A percentile compares a stretch with the other conserved stretches of the same genome.
These are phyloP conservation scores for Aspergillus aculeatinus DNA, from an alignment of 2,329 filamentous ascomycete species.

Conservation along the genomic window DNA sequence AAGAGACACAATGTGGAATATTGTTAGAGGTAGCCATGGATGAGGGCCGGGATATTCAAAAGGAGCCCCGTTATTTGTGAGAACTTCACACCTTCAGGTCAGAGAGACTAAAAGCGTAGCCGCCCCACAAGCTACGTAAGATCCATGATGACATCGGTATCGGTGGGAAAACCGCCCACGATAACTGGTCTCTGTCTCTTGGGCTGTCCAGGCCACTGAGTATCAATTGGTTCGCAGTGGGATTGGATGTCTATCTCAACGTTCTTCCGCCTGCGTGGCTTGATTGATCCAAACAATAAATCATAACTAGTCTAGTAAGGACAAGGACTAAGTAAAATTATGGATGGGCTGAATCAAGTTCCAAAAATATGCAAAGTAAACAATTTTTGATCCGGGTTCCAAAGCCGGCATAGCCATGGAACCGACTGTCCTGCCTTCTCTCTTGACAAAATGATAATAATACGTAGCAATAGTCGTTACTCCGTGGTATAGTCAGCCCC, in stretches of 20 bases:
- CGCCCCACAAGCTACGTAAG: not conserved
- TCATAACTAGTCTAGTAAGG: no score
- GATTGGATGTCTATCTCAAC: not conserved
- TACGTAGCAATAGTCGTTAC: not conserved
- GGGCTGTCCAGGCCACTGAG: not conserved
- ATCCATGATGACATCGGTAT: not conserved
- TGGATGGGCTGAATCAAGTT: not conserved
- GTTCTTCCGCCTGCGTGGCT: not conserved
- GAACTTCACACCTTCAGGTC: not conserved
- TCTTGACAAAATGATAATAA: not conserved
- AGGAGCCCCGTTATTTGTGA: not conserved
- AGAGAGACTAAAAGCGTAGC: not conserved
- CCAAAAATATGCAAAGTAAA: not conserved
- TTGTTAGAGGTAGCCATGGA: no score
- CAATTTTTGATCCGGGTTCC: not conserved
- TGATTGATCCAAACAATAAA: not conserved
- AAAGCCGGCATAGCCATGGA: not conserved
- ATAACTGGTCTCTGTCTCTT: not conserved
- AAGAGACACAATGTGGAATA: no score
- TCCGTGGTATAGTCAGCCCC: not conserved
- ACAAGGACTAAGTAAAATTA: no score
- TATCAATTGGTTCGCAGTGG: not conserved
- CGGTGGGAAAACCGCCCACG: not conserved
- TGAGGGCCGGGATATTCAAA: no score
- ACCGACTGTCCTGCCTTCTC: not conserved